Evolutionary conservation across 148 eudicot genomes (phyloP).

Genomic region (Fagopyrum homotropicum): DNA sequence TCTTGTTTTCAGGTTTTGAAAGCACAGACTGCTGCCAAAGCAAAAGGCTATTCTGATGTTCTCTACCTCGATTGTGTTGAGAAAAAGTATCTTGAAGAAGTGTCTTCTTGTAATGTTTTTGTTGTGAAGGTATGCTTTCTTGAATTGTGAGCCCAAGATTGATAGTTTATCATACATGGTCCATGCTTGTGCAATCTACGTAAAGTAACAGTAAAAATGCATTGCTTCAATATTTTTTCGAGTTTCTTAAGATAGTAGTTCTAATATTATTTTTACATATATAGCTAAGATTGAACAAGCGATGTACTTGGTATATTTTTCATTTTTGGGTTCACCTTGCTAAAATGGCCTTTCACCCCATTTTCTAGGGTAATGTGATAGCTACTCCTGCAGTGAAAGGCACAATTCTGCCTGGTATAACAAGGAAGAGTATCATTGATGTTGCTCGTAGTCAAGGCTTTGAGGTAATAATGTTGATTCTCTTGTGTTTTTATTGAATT

Average conservation of each 20-base stretch:
- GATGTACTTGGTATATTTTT: neutral
- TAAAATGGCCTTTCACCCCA: neutral
- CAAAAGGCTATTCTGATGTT: constrained; percentile 88
- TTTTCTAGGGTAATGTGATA: constrained; percentile 63
- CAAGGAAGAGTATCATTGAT: constrained; percentile 91
- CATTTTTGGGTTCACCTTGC: neutral
- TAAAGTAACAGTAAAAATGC: neutral
- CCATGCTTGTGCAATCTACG: neutral
- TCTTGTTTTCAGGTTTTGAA: constrained; percentile 51
- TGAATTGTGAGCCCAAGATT: neutral
- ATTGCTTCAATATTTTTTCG: neutral
- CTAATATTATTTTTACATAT: neutral
- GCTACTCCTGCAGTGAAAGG: constrained; percentile 83
- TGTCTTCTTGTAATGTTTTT: constrained; percentile 89
- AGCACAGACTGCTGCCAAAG: constrained; percentile 90
- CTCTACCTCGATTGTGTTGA: constrained; percentile 80
- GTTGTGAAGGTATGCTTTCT: constrained; percentile 67
- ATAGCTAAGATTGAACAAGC: neutral
- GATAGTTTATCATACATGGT: neutral
- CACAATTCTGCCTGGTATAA: constrained; percentile 94
- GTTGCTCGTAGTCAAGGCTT: constrained; percentile 79
- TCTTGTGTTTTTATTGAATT: neutral
- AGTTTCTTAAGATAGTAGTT: neutral
- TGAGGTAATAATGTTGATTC: constrained; percentile 42
- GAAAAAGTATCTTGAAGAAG: constrained; percentile 91